phyloP scores from a whole-genome alignment of 345 rosid genomes.

The Populus nigra region DNA sequence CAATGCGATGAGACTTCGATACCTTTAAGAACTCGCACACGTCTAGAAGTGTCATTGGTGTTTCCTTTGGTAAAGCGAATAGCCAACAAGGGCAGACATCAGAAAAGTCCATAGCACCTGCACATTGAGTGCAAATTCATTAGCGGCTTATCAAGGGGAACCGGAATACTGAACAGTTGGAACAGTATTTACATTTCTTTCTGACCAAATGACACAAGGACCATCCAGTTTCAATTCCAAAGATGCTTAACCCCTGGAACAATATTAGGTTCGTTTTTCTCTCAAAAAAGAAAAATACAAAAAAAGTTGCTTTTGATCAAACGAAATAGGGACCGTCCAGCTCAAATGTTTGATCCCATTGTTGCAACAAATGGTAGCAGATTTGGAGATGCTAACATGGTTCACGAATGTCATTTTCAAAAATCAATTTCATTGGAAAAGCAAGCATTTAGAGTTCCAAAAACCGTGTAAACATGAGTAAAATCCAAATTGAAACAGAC shows the following conservation, averaged over 20 bases:
- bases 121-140: background rate
- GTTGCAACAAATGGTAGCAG: background rate
- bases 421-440: background rate
- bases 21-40: background rate
- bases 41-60: constrained; percentile 40
- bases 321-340: background rate
- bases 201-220: background rate
- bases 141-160: background rate
- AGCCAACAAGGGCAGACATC: constrained; percentile 95
- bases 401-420: background rate
- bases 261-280: background rate
- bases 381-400: background rate
- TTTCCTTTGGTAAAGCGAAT: constrained; percentile 90
- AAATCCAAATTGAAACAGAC: background rate
- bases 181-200: background rate
- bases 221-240: background rate
- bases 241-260: background rate
- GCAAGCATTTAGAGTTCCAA: background rate
- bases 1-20: background rate
- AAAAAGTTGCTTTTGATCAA: background rate
- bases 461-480: background rate
- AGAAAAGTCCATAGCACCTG: constrained; percentile 97
- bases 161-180: background rate
- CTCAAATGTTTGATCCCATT: background rate
- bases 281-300: background rate